phyloP scores from a whole-genome alignment of 495 filamentous ascomycete genomes.

The Astrothelium subdiscretum region DNA sequence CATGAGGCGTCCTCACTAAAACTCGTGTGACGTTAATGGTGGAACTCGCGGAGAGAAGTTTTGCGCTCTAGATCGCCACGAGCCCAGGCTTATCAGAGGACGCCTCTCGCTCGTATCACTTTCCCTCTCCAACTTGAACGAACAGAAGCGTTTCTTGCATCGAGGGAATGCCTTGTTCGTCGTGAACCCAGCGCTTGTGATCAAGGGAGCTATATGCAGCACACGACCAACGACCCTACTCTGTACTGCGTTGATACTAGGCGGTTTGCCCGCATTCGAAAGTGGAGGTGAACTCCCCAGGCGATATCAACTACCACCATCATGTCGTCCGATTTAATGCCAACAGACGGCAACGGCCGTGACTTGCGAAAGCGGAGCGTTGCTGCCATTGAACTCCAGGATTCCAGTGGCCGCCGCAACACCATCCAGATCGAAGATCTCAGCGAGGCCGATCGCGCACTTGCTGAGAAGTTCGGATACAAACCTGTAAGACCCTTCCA shows the following conservation, averaged over 20 bases:
- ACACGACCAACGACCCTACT: background rate
- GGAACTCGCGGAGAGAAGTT: conserved; percentile 1
- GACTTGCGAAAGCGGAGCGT: conserved; percentile 9
- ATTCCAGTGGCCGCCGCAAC: conserved; percentile 3
- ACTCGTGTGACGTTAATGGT: background rate
- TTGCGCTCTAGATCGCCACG: background rate
- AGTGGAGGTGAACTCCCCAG: conserved; percentile 54
- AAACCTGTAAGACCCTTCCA: conserved; percentile 11
- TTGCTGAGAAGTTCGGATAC: conserved; percentile 21
- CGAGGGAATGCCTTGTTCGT: background rate
- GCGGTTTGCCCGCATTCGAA: conserved; percentile 64
- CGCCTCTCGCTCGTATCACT: background rate
- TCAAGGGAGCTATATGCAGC: background rate
- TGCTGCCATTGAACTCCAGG: conserved; percentile 10
- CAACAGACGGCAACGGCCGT: background rate
- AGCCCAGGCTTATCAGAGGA: background rate
- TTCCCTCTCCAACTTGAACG: background rate
- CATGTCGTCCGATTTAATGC: background rate
- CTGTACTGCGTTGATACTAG: background rate
- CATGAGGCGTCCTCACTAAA: background rate
- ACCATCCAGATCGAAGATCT: conserved; percentile 15
- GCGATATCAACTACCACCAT: background rate
- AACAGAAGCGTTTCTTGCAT: background rate
- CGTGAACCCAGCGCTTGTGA: background rate
- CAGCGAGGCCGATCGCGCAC: conserved; percentile 15